phyloP scores from a whole-genome alignment of 2,329 filamentous ascomycete genomes.

The Pseudopyricularia cyperi region DNA sequence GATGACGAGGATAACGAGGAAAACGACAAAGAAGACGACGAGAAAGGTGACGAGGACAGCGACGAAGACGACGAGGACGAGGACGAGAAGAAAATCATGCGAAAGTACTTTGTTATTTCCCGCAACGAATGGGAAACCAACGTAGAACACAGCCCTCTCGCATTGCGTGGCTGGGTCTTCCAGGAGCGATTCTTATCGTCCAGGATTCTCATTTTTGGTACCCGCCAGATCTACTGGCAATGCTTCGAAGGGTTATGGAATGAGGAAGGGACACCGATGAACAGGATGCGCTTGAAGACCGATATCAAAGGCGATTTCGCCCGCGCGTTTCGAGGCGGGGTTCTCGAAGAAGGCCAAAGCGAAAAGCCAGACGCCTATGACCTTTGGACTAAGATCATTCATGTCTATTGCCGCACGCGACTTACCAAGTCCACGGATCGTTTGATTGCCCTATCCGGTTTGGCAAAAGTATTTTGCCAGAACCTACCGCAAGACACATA shows the following conservation, averaged over 20 bases:
- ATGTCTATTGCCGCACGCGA: neutral
- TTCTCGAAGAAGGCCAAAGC: neutral
- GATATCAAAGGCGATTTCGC: neutral
- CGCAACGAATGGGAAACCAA: neutral
- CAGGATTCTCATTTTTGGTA: neutral
- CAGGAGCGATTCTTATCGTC: neutral
- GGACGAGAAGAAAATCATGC: neutral
- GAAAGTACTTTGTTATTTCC: neutral
- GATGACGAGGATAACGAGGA: no score
- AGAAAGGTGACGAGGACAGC: no score
- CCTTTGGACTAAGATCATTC: neutral
- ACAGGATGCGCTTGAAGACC: neutral
- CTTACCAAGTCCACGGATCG: neutral
- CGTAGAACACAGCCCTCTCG: neutral
- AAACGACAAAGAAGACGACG: no score
- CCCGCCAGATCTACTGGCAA: neutral
- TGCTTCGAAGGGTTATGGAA: neutral
- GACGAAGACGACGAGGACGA: neutral
- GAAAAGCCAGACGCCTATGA: neutral
- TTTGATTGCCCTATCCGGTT: neutral
- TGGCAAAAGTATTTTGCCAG: neutral
- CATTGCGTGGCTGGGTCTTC: neutral
- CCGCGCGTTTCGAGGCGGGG: neutral
- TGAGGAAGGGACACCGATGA: neutral
- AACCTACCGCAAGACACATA: neutral